Conservation (phyloP, 768 basidiomycete genomes). For the Scleroderma bovista region DNA sequence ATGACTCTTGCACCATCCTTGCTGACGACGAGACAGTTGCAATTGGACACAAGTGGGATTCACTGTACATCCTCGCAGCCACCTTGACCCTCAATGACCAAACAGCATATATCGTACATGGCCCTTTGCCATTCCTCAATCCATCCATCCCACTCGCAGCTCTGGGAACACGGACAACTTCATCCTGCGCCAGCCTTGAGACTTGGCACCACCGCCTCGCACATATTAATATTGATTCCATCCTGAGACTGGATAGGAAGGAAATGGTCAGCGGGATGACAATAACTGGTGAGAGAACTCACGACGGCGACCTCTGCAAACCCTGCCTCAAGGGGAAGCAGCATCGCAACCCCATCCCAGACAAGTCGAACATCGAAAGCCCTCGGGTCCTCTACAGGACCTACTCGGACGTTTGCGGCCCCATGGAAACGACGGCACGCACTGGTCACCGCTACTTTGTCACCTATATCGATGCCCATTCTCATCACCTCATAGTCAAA, state of each 20-base stretch:
- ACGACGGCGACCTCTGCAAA: too few species aligned
- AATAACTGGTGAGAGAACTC: background rate
- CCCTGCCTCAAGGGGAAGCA: constrained; percentile 23
- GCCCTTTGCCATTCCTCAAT: background rate
- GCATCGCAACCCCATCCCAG: constrained; percentile 6
- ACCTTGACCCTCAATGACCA: background rate
- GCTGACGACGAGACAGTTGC: background rate
- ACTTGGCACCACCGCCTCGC: constrained; percentile 1
- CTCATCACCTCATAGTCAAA: constrained; percentile 9
- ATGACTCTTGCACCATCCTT: background rate
- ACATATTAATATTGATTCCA: background rate
- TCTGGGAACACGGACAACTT: background rate
- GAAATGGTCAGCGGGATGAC: constrained; percentile 7
- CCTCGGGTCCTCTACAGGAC: background rate
- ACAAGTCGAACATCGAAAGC: constrained; percentile 1
- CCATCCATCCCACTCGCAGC: background rate
- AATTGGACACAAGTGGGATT: background rate
- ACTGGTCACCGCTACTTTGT: constrained; percentile 12
- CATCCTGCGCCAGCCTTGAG: background rate
- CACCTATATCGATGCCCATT: constrained; percentile 17
- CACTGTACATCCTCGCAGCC: constrained; percentile 3
- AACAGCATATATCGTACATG: background rate
- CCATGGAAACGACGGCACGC: constrained; percentile 6
- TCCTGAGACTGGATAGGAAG: background rate
- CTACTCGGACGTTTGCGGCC: constrained; percentile 19